A percentile compares a stretch with the other conserved stretches of the same genome.
phyloP scores from a whole-genome alignment of 306 rosid species.

The Casuarina cunninghamiana region DNA sequence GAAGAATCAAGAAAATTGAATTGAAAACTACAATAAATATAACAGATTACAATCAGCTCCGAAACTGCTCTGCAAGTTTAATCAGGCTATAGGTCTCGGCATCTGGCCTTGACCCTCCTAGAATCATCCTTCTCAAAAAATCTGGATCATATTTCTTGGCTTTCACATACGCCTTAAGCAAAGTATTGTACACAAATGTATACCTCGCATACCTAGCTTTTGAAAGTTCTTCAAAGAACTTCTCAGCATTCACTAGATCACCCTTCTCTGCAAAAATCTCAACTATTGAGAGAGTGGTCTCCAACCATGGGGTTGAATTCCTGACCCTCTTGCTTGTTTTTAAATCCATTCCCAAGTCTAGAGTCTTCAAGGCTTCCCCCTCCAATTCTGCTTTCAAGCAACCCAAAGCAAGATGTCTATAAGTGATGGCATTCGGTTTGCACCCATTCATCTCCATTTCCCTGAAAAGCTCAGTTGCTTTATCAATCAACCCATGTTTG shows the following conservation, averaged over 20 bases:
- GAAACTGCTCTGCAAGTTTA: slow-evolving; percentile 82
- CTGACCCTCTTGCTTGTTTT: slow-evolving; percentile 48
- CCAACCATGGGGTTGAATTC: slow-evolving; percentile 87
- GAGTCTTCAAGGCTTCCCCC: slow-evolving; percentile 71
- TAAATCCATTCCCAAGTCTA: slow-evolving; percentile 54
- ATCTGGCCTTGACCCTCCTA: slow-evolving; percentile 90
- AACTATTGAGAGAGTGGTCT: slow-evolving; percentile 71
- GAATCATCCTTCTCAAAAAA: slow-evolving; percentile 80
- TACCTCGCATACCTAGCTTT: slow-evolving; percentile 71
- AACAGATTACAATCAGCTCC: slow-evolving; percentile 29
- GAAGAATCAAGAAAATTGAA: not conserved
- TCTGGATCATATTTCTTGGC: slow-evolving; percentile 78
- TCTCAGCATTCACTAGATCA: slow-evolving; percentile 69
- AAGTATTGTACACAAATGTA: slow-evolving; percentile 78
- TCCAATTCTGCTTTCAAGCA: slow-evolving; percentile 74
- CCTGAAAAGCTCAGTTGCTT: slow-evolving; percentile 57
- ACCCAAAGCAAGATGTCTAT: slow-evolving; percentile 71
- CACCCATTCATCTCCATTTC: slow-evolving; percentile 57
- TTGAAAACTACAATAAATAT: slow-evolving; percentile 7
- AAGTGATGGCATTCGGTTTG: slow-evolving; percentile 86
- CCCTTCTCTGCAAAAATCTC: slow-evolving; percentile 74
- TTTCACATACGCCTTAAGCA: slow-evolving; percentile 85
- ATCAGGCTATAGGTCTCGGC: slow-evolving; percentile 86
- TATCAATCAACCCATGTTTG: slow-evolving; percentile 65
- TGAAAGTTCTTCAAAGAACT: slow-evolving; percentile 64